Base-by-base conservation (phyloP, 148 eudicot genomes). In the Agrostemma githago region DNA sequence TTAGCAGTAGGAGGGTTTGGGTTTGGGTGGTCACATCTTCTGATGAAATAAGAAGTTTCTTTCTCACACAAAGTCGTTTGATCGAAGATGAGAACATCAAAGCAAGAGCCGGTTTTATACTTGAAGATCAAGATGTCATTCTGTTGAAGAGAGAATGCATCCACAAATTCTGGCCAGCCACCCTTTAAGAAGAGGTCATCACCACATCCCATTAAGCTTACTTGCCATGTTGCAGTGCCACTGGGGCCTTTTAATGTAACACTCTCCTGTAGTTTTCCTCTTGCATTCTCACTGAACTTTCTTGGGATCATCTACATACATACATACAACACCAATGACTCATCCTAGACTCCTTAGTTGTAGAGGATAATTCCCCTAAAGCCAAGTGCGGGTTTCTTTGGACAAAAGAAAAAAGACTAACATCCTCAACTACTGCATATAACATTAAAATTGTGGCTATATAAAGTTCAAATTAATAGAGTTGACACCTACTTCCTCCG, bases 161-260 rank as follows among this genome's bases (percentile, higher is more conserved):
- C 68, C 39, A 84, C 85, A 79, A 86, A 88, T 10, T 77, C 79
- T 62, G 70, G 56, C 91, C 91, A 88, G 19, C 91, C 91, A 48
- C 43, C 43, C 79, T 71, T 73, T 7, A 86, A 72, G 40, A 71
- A 64, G 44, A 84, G 64, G 16, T 40, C 76, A 34, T 84, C 86
- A 16, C 74, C 85, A 20, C 5, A 73, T 64, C 68, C 38, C 16
- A 48, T 61, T 48, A 88, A 20, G 63, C 77, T 80, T 16, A 88
- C 85, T 66, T 82, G 75, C 89, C 91, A 88, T 69, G 59, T 70
- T 10, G 72, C 74, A 59, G 72, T 72, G 48, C 89, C 89, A 81
- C 86, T 86, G 8, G 89, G 91, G 64, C 86, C 86, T 78, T 65
- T 73, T 58, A 88, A 66, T 26, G 61, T 60, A 54, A 84, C 75